Conservation (phyloP, 768 basidiomycete species). For the Amanita molliuscula region DNA sequence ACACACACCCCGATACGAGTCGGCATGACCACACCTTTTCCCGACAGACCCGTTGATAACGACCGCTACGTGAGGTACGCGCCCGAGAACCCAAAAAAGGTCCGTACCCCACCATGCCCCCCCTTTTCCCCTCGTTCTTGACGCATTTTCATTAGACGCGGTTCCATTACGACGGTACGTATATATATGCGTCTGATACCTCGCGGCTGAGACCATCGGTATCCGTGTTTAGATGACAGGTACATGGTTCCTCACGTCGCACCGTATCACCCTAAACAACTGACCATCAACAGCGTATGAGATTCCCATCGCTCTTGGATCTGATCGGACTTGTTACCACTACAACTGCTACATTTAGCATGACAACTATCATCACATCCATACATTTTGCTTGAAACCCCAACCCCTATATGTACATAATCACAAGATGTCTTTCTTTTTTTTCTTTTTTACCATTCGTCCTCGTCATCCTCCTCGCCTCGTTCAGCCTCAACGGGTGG, state of each 20-base stretch:
- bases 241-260: too few relatives aligned
- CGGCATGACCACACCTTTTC: slow-evolving; percentile 5
- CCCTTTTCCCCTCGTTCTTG: background rate
- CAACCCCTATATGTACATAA: background rate
- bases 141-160: slow-evolving; percentile 39
- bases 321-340: too few relatives aligned
- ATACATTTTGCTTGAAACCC: too few relatives aligned
- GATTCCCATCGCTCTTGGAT: background rate
- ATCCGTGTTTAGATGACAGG: too few relatives aligned
- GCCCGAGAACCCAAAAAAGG: slow-evolving; percentile 84
- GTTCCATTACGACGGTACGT: slow-evolving; percentile 73
- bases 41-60: slow-evolving; percentile 65
- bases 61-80: slow-evolving; percentile 72
- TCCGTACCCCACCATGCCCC: slow-evolving; percentile 18
- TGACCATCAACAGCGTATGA: background rate
- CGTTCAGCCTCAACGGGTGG: background rate
- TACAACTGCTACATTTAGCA: too few relatives aligned
- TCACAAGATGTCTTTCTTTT: background rate
- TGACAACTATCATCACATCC: too few relatives aligned
- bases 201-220: background rate
- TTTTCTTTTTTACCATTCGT: background rate
- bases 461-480: background rate
- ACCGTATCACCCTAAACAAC: background rate
- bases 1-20: background rate
- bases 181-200: background rate